Base-by-base conservation (phyloP, 495 filamentous ascomycete genomes). In the Penicillium macrosclerotiorum region DNA sequence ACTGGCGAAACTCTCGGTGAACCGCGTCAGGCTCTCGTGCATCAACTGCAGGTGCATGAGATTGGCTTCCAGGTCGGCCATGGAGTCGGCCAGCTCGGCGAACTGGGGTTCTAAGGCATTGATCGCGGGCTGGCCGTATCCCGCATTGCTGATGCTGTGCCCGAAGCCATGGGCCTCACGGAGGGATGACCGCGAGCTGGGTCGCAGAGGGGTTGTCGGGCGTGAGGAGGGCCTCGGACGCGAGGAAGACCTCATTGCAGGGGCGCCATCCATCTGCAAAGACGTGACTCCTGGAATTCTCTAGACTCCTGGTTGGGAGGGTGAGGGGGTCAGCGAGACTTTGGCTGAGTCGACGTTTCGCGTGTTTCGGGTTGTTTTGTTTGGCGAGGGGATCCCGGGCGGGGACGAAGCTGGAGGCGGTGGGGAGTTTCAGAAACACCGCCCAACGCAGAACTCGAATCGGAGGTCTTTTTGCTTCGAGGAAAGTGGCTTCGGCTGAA, bases 11-110 rank as follows among this genome's bases (percentile, higher is more conserved):
- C 84, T 93, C 76, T 98, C 93, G 63, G 86, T 92, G 65, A 98
- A 98, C 7, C 93, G 80, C 30, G 89, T 83, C 65, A 98, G 59
- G 54, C 89, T 95, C 71, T 98, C 92, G 63, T 98, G 90, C 89
- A 98, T 94, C 44, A 95, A 68, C 68, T 96, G 92, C 49, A 98
- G 78, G 57, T 96, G 89, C 84, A 93, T 90, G 75, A 97, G 93
- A 66, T 98, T 96, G 42, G 86, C 87, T 73, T 97, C 93, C 7
- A 98, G 78, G 55, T 96, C 92, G 23, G 88, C 89, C 80, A 97
- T 92, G 36, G 88, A 85, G 67, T 97, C 94, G 7, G 89, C 86
- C 3, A 98, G 74, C 68, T 98, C 93, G 22, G 90, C 92, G 59
- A 97, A 97, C 8, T 85, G 84, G 0, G 88, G 88, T 62, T 95